Conservation (phyloP, 148 eudicot genomes). For the Rhododendron simsii region DNA sequence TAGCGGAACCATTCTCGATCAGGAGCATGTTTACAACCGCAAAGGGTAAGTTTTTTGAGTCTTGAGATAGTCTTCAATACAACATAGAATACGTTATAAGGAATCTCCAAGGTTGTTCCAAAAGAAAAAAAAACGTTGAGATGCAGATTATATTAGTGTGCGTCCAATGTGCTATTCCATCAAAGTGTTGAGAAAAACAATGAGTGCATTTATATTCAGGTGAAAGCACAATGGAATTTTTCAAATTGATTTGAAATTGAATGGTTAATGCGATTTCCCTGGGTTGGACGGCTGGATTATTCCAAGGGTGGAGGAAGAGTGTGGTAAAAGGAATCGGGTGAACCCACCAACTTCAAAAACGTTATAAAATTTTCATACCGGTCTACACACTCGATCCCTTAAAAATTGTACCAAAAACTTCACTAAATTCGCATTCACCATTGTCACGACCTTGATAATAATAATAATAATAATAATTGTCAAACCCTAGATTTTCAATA, state of each 20-base stretch:
- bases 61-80: not conserved
- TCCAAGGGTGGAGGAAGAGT: no score
- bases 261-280: no score
- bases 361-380: no score
- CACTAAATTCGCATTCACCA: conserved; percentile 14
- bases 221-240: no score
- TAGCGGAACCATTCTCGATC: conserved; percentile 76
- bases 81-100: not conserved
- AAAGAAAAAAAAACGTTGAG: not conserved
- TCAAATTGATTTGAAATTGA: no score
- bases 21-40: conserved; percentile 11
- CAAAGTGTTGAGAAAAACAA: no score
- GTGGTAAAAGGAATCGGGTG: no score
- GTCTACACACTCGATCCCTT: not conserved
- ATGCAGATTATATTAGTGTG: not conserved
- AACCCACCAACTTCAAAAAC: no score
- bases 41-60: not conserved
- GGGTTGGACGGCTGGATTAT: no score
- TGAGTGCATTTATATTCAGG: no score
- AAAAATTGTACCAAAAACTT: not conserved
- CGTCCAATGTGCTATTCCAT: not conserved
- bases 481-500: no score
- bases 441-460: no score
- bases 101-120: not conserved
- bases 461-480: conserved; percentile 22